A percentile compares a stretch with the other conserved stretches of the same genome.
Evolutionary conservation across 2,329 filamentous ascomycete genomes (phyloP).

Genomic region (Diplodia sapinea): DNA sequence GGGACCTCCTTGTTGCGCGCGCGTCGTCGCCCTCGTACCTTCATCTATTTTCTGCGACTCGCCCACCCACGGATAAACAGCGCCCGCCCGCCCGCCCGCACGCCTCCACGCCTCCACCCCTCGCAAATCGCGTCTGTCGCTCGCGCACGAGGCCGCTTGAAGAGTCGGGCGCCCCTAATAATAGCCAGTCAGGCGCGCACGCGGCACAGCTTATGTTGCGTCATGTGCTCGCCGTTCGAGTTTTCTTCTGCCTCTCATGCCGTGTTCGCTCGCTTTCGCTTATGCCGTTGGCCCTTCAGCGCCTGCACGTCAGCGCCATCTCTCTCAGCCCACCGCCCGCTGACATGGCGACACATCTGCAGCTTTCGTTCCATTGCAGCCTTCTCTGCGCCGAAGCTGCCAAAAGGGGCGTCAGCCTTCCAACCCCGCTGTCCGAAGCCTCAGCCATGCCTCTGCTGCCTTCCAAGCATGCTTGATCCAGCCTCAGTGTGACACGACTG

Average conservation of each 20-base stretch:
- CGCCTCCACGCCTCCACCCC: constrained; percentile 7
- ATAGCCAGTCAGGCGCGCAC: constrained; percentile 2
- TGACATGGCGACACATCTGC: constrained; percentile 18
- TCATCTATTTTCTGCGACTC: constrained; percentile 18
- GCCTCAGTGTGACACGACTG: constrained; percentile 23
- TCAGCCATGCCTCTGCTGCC: constrained; percentile 1
- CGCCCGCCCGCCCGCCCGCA: neutral
- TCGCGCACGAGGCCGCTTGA: constrained; percentile 8
- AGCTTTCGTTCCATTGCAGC: constrained; percentile 25
- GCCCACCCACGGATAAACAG: constrained; percentile 22
- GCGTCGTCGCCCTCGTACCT: constrained; percentile 8
- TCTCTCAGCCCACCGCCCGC: constrained; percentile 11
- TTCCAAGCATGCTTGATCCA: neutral
- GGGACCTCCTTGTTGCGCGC: constrained; percentile 25
- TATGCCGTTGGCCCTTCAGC: neutral
- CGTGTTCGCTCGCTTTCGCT: constrained; percentile 3
- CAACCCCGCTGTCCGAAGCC: neutral
- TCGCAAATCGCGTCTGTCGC: neutral
- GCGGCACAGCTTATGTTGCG: constrained; percentile 18
- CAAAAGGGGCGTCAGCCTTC: neutral
- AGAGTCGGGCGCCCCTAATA: constrained; percentile 10
- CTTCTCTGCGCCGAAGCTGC: constrained; percentile 21
- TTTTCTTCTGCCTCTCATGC: constrained; percentile 11
- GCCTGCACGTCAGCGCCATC: neutral
- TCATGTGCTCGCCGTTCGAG: constrained; percentile 10